Percentiles rank a stretch among this genome's conserved stretches.
phyloP scores from a whole-genome alignment of 495 filamentous ascomycete species.

The Xylaria sp. region DNA sequence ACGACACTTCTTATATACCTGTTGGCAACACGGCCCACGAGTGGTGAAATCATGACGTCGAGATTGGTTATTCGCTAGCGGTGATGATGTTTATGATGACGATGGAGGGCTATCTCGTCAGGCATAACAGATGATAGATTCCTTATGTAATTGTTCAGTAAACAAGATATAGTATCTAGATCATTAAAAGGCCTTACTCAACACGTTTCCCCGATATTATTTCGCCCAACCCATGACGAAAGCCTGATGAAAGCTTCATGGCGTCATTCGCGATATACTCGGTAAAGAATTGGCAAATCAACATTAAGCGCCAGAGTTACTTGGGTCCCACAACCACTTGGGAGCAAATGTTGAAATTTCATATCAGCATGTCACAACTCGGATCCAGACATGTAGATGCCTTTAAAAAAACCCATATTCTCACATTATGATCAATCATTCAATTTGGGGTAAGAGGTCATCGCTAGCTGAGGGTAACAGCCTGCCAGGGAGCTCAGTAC shows the following conservation, averaged over 20 bases:
- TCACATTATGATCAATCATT: no score
- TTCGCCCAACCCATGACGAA: constrained; percentile 11
- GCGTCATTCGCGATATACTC: background rate
- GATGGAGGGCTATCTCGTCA: background rate
- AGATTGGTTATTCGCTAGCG: background rate
- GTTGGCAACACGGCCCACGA: constrained; percentile 18
- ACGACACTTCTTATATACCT: constrained; percentile 28
- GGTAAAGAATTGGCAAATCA: constrained; percentile 15
- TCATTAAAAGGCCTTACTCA: background rate
- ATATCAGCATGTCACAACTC: background rate
- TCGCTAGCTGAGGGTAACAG: background rate
- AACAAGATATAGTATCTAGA: background rate
- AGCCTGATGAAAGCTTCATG: constrained; percentile 13
- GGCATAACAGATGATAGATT: background rate
- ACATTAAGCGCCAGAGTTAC: background rate
- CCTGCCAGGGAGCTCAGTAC: no score
- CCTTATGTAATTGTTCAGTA: background rate
- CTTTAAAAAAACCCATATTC: background rate
- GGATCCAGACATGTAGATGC: background rate
- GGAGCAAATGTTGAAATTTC: background rate
- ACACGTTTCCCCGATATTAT: background rate
- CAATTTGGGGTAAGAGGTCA: background rate
- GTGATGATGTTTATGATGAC: background rate
- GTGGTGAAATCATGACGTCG: constrained; percentile 39
- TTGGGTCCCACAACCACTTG: background rate